These are phyloP conservation scores for Gymnopilus junonius DNA, from an alignment of 768 basidiomycete species.

Conservation along the genomic window DNA sequence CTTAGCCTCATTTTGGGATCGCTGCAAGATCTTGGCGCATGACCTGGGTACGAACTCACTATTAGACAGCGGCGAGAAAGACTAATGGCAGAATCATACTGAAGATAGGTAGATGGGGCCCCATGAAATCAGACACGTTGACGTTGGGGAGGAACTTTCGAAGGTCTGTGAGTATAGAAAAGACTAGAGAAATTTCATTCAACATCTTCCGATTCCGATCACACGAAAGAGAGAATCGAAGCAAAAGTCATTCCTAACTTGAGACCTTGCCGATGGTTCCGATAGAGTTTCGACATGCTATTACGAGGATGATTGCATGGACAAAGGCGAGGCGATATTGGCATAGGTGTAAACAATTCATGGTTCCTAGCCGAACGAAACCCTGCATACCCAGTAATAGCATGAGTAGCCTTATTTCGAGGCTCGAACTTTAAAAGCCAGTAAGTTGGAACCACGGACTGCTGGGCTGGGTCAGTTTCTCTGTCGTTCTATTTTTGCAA, in stretches of 20 bases:
- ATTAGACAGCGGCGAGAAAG: not conserved
- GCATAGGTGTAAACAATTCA: not conserved
- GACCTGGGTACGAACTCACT: not conserved
- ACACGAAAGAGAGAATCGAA: not conserved
- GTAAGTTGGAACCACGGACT: not conserved
- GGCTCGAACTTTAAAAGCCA: not conserved
- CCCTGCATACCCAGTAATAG: not conserved
- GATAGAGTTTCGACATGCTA: not conserved
- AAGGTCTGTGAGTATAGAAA: not conserved
- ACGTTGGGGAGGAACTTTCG: not conserved
- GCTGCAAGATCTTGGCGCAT: not conserved
- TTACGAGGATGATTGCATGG: slow-evolving; percentile 13
- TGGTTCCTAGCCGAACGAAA: not conserved
- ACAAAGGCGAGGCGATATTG: not conserved
- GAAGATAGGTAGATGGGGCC: not conserved
- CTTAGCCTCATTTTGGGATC: not conserved
- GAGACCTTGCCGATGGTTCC: not conserved
- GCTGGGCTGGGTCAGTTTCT: too few relatives aligned
- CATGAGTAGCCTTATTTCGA: not conserved
- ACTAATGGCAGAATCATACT: not conserved
- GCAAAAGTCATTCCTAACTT: not conserved
- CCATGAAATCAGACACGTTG: not conserved
- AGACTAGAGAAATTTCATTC: not conserved
- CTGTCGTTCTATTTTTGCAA: slow-evolving; percentile 14
- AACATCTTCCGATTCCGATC: not conserved